Percentiles rank a stretch among this genome's conserved stretches.
phyloP scores from a whole-genome alignment of 371 early-diverging fungal species.

The Syncephalastrum racemosum region DNA sequence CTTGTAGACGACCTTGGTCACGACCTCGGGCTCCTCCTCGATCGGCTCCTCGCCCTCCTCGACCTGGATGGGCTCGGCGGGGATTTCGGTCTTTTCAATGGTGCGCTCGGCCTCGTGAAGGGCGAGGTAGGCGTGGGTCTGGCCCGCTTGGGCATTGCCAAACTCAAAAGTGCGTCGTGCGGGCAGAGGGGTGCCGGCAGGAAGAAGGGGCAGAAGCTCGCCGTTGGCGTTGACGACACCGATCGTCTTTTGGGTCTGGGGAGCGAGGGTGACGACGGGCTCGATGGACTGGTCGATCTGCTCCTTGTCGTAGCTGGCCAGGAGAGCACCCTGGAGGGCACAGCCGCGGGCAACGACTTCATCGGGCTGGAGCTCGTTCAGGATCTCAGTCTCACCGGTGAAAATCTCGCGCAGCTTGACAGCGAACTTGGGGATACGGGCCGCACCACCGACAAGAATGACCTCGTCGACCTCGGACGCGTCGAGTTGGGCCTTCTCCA shows the following conservation, averaged over 20 bases:
- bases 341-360: conserved; percentile 99
- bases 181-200: conserved; percentile 84
- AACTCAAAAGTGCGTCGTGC: conserved; percentile 78
- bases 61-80: conserved; percentile 46
- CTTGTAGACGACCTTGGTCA: conserved; percentile 51
- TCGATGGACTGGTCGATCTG: conserved; percentile 54
- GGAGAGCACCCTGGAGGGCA: conserved; percentile 90
- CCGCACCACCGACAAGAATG: conserved; percentile 96
- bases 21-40: conserved; percentile 51
- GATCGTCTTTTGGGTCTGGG: conserved; percentile 72
- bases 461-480: conserved; percentile 81
- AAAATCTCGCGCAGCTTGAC: conserved; percentile 83
- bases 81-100: conserved; percentile 61
- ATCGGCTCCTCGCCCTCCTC: conserved; percentile 57
- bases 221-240: conserved; percentile 77
- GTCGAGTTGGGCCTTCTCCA: conserved; percentile 70
- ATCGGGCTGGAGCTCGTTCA: conserved; percentile 83
- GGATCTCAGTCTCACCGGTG: conserved; percentile 59
- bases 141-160: conserved; percentile 62
- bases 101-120: conserved; percentile 78
- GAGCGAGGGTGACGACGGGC: conserved; percentile 64
- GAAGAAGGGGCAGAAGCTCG: conserved; percentile 76
- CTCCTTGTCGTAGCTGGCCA: conserved; percentile 61
- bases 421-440: conserved; percentile 98
- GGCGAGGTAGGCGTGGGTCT: conserved; percentile 77